Conservation (phyloP, 1,139 yeast species). For the Pichia sp. region DNA sequence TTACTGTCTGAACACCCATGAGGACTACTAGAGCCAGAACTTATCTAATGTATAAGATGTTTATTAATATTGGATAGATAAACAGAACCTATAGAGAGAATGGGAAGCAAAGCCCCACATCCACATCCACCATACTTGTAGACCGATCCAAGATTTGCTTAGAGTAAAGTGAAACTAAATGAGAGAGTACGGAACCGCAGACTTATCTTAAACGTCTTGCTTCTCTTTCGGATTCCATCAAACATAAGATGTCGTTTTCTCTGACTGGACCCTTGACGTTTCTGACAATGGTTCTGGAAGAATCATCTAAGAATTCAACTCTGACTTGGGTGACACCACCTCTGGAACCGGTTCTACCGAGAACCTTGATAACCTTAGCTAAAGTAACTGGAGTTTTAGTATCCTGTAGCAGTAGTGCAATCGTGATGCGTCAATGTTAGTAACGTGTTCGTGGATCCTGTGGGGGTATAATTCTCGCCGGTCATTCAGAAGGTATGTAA, state of each 20-base stretch:
- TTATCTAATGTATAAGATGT: background rate
- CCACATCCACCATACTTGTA: background rate
- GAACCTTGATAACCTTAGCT: constrained; percentile 98
- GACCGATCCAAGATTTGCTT: background rate
- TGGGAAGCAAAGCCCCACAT: background rate
- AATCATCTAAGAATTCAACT: constrained; percentile 98
- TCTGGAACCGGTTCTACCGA: constrained; percentile 99
- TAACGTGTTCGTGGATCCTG: background rate
- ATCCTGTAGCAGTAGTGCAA: constrained; percentile 41
- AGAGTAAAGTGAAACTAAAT: background rate
- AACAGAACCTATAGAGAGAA: background rate
- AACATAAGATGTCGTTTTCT: constrained; percentile 97
- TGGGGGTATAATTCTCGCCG: background rate
- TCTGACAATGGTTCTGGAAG: constrained; percentile 98
- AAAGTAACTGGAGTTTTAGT: constrained; percentile 95
- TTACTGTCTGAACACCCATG: too few species aligned
- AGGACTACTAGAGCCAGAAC: background rate
- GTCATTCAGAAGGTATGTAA: too few species aligned
- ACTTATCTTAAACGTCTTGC: constrained; percentile 72
- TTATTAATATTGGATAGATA: background rate
- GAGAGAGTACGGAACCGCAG: background rate
- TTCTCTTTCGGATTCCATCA: constrained; percentile 99
- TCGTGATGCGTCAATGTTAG: background rate
- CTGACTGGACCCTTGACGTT: constrained; percentile 99
- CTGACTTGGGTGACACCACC: constrained; percentile 99